Conservation (phyloP, 2,329 filamentous ascomycete species). For the Penicillium sclerotiorum region DNA sequence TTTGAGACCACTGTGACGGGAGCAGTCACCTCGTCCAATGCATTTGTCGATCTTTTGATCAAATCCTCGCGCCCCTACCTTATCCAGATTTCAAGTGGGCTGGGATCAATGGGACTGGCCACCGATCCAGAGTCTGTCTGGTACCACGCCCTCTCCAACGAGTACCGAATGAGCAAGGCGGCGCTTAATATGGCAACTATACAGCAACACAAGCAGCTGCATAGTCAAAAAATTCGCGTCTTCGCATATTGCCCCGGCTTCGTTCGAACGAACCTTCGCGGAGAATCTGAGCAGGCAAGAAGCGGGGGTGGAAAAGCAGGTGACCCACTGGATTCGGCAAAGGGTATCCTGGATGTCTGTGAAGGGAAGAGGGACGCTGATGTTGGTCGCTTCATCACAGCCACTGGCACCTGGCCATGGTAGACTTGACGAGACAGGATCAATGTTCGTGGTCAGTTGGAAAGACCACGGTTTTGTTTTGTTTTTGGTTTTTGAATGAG, state of each 20-base stretch:
- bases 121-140: neutral
- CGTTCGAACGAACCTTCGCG: conserved; percentile 32
- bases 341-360: conserved; percentile 28
- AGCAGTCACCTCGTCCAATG: conserved; percentile 33
- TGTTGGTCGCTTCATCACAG: conserved; percentile 29
- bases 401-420: neutral
- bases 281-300: conserved; percentile 25
- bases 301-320: conserved; percentile 24
- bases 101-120: conserved; percentile 31
- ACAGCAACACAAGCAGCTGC: conserved; percentile 19
- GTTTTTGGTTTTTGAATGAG: no score
- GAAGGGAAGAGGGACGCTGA: conserved; percentile 34
- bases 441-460: no score
- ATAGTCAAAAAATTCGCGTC: conserved; percentile 20
- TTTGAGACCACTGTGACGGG: conserved; percentile 42
- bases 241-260: conserved; percentile 32
- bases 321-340: conserved; percentile 27
- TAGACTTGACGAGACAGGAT: neutral
- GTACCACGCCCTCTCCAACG: conserved; percentile 12
- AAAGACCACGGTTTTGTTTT: no score
- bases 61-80: conserved; percentile 31
- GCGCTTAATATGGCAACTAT: conserved; percentile 22
- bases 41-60: conserved; percentile 36
- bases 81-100: conserved; percentile 38
- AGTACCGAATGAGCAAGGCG: conserved; percentile 25